These are phyloP conservation scores for Chlorella sp. DNA, from an alignment of 139 green algal genomes.

Conservation along the genomic window DNA sequence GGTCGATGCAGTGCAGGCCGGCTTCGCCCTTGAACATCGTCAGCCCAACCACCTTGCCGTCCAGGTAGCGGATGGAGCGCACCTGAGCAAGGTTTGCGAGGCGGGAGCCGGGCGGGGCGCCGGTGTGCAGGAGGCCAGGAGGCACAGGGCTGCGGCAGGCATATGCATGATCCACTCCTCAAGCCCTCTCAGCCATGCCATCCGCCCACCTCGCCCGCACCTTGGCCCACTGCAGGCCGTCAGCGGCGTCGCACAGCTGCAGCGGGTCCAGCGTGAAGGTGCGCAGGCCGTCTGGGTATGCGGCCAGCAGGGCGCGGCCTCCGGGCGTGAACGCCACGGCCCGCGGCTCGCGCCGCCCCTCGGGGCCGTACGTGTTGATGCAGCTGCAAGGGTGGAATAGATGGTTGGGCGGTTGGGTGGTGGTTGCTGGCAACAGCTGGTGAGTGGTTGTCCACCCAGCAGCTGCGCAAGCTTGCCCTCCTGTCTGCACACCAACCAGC, in stretches of 20 bases:
- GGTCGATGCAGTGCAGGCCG: background rate
- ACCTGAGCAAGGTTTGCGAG: background rate
- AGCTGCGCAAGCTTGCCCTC: background rate
- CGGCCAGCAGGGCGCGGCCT: constrained; percentile 20
- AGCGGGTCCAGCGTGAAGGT: constrained; percentile 29
- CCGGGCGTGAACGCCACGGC: constrained; percentile 21
- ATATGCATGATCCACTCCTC: too few relatives aligned
- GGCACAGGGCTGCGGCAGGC: too few relatives aligned
- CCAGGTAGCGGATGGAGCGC: background rate
- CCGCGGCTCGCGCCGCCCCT: constrained; percentile 8
- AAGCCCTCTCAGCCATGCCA: too few relatives aligned
- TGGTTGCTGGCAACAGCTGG: background rate
- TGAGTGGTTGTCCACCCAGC: background rate
- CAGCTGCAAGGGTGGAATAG: background rate
- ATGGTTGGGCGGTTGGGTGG: background rate
- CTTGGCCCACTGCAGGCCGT: constrained; percentile 13
- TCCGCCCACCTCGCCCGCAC: too few relatives aligned
- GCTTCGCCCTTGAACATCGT: background rate
- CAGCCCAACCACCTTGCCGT: constrained; percentile 26
- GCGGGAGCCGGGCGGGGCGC: background rate
- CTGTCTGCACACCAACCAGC: too few relatives aligned
- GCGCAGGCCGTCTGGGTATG: constrained; percentile 19
- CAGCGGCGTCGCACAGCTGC: constrained; percentile 5
- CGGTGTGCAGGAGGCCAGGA: too few relatives aligned
- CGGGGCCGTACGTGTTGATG: constrained; percentile 2